These are phyloP conservation scores for Thalassiosira mediterranea DNA, from an alignment of 352 stramenopile genomes.

Conservation along the genomic window DNA sequence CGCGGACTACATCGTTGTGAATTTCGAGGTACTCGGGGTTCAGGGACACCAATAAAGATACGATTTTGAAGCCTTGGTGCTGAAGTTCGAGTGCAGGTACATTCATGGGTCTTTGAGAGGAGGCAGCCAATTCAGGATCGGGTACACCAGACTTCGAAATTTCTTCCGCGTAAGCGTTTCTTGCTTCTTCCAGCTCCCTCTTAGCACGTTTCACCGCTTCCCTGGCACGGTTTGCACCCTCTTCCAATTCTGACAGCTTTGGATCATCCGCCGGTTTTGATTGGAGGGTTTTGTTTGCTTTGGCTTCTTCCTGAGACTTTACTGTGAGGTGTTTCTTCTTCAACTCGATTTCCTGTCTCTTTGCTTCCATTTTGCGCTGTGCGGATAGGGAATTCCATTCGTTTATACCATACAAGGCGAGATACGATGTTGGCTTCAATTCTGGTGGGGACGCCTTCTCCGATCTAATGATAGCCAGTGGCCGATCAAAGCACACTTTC, in stretches of 20 bases:
- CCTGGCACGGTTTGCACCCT: slow-evolving; percentile 1
- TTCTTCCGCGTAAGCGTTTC: slow-evolving; percentile 50
- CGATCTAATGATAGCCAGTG: slow-evolving; percentile 80
- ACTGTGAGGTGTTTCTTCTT: slow-evolving; percentile 69
- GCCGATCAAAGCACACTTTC: slow-evolving; percentile 89
- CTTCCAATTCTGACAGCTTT: slow-evolving; percentile 24
- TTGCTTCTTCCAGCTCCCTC: slow-evolving; percentile 51
- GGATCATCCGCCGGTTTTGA: slow-evolving; percentile 38
- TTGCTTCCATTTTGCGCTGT: slow-evolving; percentile 59
- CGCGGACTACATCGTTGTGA: slow-evolving; percentile 90
- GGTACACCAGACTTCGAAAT: slow-evolving; percentile 16
- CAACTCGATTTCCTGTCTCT: slow-evolving; percentile 63
- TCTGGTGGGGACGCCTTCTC: slow-evolving; percentile 65
- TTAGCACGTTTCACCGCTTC: slow-evolving; percentile 31
- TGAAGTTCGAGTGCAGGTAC: slow-evolving; percentile 91
- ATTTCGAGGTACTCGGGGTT: slow-evolving; percentile 90
- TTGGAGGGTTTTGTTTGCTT: slow-evolving; percentile 32
- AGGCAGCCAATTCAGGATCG: neutral
- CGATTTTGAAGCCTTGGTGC: slow-evolving; percentile 91
- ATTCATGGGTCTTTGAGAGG: slow-evolving; percentile 61
- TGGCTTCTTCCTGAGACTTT: slow-evolving; percentile 58
- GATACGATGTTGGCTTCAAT: slow-evolving; percentile 33
- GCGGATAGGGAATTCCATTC: slow-evolving; percentile 50
- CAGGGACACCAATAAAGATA: slow-evolving; percentile 90
- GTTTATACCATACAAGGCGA: slow-evolving; percentile 73